Evolutionary conservation across 2,329 filamentous ascomycete species (phyloP).

Genomic region (Claviceps fusiformis): DNA sequence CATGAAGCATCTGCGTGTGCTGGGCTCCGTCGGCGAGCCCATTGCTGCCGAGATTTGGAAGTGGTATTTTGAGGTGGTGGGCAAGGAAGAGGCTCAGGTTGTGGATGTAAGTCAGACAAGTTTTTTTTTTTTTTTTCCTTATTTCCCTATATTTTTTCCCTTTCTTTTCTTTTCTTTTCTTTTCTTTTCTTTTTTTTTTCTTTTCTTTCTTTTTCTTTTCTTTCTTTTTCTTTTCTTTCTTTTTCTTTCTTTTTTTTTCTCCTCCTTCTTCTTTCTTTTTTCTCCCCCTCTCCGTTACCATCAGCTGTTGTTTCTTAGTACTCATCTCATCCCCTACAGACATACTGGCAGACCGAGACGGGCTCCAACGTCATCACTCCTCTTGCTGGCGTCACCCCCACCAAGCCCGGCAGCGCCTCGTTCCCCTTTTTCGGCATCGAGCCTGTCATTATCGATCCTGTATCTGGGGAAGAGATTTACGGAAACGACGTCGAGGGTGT

Average conservation of each 20-base stretch:
- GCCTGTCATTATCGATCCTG: constrained; percentile 91
- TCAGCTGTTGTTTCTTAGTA: background rate
- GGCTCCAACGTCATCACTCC: constrained; percentile 94
- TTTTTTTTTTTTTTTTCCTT: background rate
- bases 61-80: constrained; percentile 95
- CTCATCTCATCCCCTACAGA: constrained; percentile 39
- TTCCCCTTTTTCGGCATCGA: constrained; percentile 98
- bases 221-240: too few species aligned
- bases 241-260: too few species aligned
- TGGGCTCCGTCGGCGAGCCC: constrained; percentile 92
- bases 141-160: too few species aligned
- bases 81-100: constrained; percentile 84
- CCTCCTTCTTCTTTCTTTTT: too few species aligned
- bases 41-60: constrained; percentile 99
- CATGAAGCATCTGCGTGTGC: constrained; percentile 78
- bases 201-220: too few species aligned
- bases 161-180: too few species aligned
- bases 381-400: constrained; percentile 82
- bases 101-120: constrained; percentile 58
- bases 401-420: constrained; percentile 91
- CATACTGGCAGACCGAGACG: constrained; percentile 99
- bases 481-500: constrained; percentile 98
- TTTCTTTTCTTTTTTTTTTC: too few species aligned
- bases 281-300: too few species aligned
- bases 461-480: constrained; percentile 82